Conservation (phyloP, 2,329 filamentous ascomycete genomes). For the Penicillium decumbens region DNA sequence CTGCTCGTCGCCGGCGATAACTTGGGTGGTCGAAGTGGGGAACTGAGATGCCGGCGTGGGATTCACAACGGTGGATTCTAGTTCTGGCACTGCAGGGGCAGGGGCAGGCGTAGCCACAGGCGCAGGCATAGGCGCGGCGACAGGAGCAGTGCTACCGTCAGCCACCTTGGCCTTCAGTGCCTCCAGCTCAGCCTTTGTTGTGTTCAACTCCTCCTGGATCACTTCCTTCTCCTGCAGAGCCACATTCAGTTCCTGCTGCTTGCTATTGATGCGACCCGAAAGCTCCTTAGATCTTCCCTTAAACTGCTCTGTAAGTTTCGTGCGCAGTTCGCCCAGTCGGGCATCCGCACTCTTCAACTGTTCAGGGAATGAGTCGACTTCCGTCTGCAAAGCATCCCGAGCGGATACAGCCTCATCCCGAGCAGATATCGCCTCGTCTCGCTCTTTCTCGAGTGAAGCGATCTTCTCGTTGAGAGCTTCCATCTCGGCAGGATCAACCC, state of each 20-base stretch:
- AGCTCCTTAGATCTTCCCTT: slow-evolving; percentile 60
- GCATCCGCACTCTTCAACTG: slow-evolving; percentile 47
- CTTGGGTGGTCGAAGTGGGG: slow-evolving; percentile 24
- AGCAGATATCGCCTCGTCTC: slow-evolving; percentile 57
- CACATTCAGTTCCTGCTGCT: slow-evolving; percentile 46
- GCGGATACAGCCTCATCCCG: slow-evolving; percentile 59
- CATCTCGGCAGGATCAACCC: slow-evolving; percentile 87
- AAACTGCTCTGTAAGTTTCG: slow-evolving; percentile 47
- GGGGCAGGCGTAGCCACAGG: slow-evolving; percentile 27
- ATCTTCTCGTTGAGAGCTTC: slow-evolving; percentile 82
- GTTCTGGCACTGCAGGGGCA: slow-evolving; percentile 29
- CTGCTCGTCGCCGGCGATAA: slow-evolving; percentile 44
- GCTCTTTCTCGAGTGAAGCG: slow-evolving; percentile 60
- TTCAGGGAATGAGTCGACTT: slow-evolving; percentile 47
- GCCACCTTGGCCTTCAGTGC: slow-evolving; percentile 52
- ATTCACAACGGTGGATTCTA: slow-evolving; percentile 44
- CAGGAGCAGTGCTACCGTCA: slow-evolving; percentile 11
- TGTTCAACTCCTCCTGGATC: slow-evolving; percentile 64
- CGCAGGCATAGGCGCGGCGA: slow-evolving; percentile 31
- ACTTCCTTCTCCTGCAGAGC: slow-evolving; percentile 60
- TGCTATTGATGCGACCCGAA: slow-evolving; percentile 56
- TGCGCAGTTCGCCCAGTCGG: slow-evolving; percentile 48
- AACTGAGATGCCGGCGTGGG: slow-evolving; percentile 32
- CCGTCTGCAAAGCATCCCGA: slow-evolving; percentile 48
- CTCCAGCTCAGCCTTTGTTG: slow-evolving; percentile 56